Percentiles rank a stretch among this genome's conserved stretches.
Evolutionary conservation across 805 yeast genomes (phyloP).

Genomic region (Candida ovalis): DNA sequence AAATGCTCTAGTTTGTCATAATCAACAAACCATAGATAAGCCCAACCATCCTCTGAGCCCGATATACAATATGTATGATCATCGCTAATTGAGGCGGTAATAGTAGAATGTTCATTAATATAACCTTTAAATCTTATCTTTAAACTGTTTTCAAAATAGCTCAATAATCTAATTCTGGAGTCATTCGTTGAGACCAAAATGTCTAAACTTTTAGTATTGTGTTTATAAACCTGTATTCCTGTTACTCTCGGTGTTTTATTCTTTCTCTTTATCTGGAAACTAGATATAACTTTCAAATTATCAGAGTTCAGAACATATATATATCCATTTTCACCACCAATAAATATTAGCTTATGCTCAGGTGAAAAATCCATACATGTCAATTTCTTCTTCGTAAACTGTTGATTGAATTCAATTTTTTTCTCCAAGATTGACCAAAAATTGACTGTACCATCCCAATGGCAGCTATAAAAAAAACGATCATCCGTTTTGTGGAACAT

Average conservation of each 20-base stretch:
- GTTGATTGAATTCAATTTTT: slow-evolving; percentile 50
- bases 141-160: slow-evolving; percentile 48
- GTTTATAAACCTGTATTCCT: slow-evolving; percentile 55
- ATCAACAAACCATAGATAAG: slow-evolving; percentile 69
- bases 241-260: slow-evolving; percentile 62
- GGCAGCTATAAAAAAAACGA: slow-evolving; percentile 78
- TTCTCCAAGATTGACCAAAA: slow-evolving; percentile 85
- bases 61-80: slow-evolving; percentile 56
- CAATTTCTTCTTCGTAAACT: slow-evolving; percentile 60
- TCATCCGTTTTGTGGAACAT: slow-evolving; percentile 84
- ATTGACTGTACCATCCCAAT: slow-evolving; percentile 68
- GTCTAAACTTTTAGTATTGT: slow-evolving; percentile 18
- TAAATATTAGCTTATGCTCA: slow-evolving; percentile 52
- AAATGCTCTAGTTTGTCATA: slow-evolving; percentile 5
- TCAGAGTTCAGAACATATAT: slow-evolving; percentile 58
- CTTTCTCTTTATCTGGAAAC: slow-evolving; percentile 44
- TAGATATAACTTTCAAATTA: slow-evolving; percentile 47
- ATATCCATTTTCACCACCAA: slow-evolving; percentile 80
- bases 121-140: slow-evolving; percentile 72
- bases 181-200: slow-evolving; percentile 75
- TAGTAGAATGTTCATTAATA: slow-evolving; percentile 66
- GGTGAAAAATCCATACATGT: slow-evolving; percentile 77
- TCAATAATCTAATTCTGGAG: slow-evolving; percentile 68
- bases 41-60: slow-evolving; percentile 87
- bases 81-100: slow-evolving; percentile 60